Evolutionary conservation across 2,329 filamentous ascomycete species (phyloP).

Genomic region (Rhexocercosporidium sp.): DNA sequence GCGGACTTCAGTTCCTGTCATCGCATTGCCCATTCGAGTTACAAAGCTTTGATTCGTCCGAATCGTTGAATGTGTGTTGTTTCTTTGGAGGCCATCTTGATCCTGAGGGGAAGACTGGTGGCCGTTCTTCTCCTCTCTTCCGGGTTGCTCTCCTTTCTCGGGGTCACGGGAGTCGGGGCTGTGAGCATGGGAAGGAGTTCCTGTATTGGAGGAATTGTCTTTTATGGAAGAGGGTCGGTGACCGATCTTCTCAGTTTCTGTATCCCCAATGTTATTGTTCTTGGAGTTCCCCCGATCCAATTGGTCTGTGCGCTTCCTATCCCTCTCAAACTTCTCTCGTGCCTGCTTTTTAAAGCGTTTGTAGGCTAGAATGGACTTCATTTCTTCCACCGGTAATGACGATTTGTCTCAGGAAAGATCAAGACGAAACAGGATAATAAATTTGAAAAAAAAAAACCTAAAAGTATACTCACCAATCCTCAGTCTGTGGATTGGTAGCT

Average conservation of each 20-base stretch:
- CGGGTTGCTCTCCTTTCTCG: constrained; percentile 27
- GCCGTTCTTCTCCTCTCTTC: not conserved
- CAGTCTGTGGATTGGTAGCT: not conserved
- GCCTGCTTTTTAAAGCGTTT: constrained; percentile 29
- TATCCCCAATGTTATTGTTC: constrained; percentile 1
- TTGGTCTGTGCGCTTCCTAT: constrained; percentile 29
- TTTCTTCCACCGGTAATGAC: constrained; percentile 1
- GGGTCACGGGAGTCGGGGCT: constrained; percentile 24
- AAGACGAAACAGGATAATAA: not conserved
- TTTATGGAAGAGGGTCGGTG: constrained; percentile 29
- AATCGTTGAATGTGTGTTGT: constrained; percentile 6
- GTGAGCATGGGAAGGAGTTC: not conserved
- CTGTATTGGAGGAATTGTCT: constrained; percentile 16
- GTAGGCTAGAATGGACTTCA: constrained; percentile 34
- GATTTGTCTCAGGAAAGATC: not conserved
- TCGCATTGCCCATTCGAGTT: constrained; percentile 29
- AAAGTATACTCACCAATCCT: not conserved
- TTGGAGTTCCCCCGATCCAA: constrained; percentile 32
- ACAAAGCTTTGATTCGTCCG: constrained; percentile 28
- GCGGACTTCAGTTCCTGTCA: constrained; percentile 34
- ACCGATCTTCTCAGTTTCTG: not conserved
- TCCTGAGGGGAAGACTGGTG: not conserved
- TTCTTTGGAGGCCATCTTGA: constrained; percentile 18
- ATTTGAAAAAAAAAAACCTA: not conserved
- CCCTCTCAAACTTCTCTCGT: constrained; percentile 31